Conservation (phyloP, 768 basidiomycete species). For the Calvatia gigantea region DNA sequence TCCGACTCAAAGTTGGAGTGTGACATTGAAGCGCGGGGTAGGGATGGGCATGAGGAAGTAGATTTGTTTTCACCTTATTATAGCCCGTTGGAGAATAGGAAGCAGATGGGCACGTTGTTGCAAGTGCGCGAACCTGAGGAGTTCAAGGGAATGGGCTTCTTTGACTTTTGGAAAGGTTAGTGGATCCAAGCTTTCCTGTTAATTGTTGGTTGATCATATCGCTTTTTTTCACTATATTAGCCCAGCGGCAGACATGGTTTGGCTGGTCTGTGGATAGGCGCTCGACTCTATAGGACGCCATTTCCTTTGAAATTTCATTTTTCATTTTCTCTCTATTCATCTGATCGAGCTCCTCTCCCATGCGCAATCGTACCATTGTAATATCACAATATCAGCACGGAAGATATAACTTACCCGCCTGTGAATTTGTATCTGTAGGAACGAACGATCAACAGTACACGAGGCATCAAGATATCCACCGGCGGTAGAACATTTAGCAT, state of each 20-base stretch:
- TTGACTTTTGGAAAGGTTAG: neutral
- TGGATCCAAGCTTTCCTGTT: no score
- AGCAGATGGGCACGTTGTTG: neutral
- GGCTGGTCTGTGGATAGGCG: slow-evolving; percentile 1
- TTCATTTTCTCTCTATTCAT: neutral
- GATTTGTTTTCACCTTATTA: neutral
- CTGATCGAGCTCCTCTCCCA: neutral
- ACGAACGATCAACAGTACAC: no score
- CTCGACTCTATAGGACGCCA: neutral
- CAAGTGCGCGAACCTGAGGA: neutral
- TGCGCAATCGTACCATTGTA: no score
- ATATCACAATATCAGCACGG: no score
- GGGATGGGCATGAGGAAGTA: neutral
- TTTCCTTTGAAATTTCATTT: neutral
- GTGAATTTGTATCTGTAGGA: no score
- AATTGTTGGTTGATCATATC: neutral
- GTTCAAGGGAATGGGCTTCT: neutral
- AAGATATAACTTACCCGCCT: no score
- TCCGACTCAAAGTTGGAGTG: neutral
- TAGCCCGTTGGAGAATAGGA: slow-evolving; percentile 6
- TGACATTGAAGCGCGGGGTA: neutral
- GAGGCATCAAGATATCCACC: no score
- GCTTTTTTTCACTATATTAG: neutral
- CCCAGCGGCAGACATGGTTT: neutral
- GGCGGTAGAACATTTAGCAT: no score